Percentiles rank a stretch among this genome's conserved stretches.
Evolutionary conservation across 164 flowering plant species (phyloP).

Genomic region (Pachysandra terminalis): DNA sequence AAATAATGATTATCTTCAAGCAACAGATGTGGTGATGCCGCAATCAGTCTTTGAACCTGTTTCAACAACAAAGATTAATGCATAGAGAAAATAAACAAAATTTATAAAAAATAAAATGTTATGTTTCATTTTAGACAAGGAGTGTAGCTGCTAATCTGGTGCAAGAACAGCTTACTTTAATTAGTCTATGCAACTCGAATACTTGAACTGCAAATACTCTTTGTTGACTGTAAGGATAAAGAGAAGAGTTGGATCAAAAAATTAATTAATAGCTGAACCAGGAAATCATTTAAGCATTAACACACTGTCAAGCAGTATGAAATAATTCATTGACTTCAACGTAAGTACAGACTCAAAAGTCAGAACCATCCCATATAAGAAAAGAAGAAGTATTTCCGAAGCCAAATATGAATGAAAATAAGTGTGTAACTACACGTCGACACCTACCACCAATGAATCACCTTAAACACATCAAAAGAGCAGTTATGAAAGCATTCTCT

Average conservation of each 20-base stretch:
- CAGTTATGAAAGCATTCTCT: too few species aligned
- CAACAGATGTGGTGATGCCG: conserved; percentile 59
- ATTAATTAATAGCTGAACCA: neutral
- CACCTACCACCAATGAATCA: too few species aligned
- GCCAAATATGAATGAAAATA: too few species aligned
- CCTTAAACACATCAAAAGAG: too few species aligned
- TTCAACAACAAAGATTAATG: conserved; percentile 5
- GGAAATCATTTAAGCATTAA: neutral
- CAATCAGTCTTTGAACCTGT: conserved; percentile 80
- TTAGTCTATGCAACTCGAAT: conserved; percentile 91
- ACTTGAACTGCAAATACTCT: conserved; percentile 78
- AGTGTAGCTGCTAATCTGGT: neutral
- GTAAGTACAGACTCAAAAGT: neutral
- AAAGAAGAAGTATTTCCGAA: neutral
- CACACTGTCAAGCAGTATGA: neutral
- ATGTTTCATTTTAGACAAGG: neutral
- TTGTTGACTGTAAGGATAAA: conserved; percentile 65
- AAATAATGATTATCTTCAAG: conserved; percentile 28
- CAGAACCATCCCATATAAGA: neutral
- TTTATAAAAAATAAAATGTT: neutral
- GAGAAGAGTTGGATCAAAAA: conserved; percentile 1
- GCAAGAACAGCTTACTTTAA: conserved; percentile 48
- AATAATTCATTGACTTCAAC: neutral
- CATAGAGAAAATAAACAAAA: neutral
- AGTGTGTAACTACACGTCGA: too few species aligned